A percentile compares a stretch with the other conserved stretches of the same genome.
phyloP scores from a whole-genome alignment of 345 rosid genomes.

The Hypericum androsaemum region DNA sequence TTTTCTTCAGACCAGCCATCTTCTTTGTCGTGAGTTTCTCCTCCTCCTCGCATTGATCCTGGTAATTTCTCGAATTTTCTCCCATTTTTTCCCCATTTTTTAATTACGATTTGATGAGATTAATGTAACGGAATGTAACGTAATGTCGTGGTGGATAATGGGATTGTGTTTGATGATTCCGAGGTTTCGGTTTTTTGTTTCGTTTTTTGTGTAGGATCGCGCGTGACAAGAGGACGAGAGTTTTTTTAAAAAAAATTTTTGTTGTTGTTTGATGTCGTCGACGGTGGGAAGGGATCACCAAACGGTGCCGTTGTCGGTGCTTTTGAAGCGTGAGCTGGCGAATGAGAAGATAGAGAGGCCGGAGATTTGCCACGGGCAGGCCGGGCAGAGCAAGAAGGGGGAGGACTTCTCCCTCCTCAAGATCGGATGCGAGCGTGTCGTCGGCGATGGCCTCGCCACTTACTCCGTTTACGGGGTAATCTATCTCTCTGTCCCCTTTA shows the following conservation, averaged over 20 bases:
- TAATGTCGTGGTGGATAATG: no score
- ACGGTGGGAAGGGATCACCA: slow-evolving; percentile 56
- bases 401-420: slow-evolving; percentile 75
- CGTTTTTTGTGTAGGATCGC: no score
- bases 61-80: no score
- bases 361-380: slow-evolving; percentile 69
- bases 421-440: slow-evolving; percentile 66
- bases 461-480: slow-evolving; percentile 82
- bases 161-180: no score
- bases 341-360: slow-evolving; percentile 73
- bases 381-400: slow-evolving; percentile 92
- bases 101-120: no score
- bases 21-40: slow-evolving; percentile 7
- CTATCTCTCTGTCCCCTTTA: neutral
- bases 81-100: no score
- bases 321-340: slow-evolving; percentile 80
- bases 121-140: no score
- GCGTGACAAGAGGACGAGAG: no score
- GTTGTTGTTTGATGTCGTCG: slow-evolving; percentile 25
- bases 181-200: no score
- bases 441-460: slow-evolving; percentile 74
- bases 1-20: neutral
- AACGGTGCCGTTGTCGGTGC: slow-evolving; percentile 78
- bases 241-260: no score
- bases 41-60: slow-evolving; percentile 9